Base-by-base conservation (phyloP, 2,329 filamentous ascomycete genomes). In the Stagonosporopsis chrysanthemi region DNA sequence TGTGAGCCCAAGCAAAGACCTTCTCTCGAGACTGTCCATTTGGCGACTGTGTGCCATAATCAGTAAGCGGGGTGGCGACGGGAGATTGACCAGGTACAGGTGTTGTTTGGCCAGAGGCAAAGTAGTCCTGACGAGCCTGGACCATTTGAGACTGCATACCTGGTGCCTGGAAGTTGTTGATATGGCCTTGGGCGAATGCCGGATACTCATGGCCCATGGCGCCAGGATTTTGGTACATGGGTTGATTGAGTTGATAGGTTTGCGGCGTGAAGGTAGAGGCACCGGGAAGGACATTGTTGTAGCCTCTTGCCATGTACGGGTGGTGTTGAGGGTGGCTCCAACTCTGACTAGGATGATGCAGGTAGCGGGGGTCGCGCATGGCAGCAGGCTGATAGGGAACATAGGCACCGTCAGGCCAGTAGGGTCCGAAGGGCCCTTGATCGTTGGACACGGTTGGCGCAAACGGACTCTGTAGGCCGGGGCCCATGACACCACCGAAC, bases 1-100 rank as follows among this genome's bases (percentile, higher is more conserved):
- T 75, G 60, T 79, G 73, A 15, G 76, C 79, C 79, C 78, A 79
- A 19, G 74, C 74, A 68, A 80, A 82, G 15, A 79, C 76, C 51
- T 71, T 75, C 56, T 83, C 81, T 31, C 79, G 70, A 42, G 75
- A 73, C 49, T 76, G 74, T 3, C 74, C 78, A 62, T 80, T 79
- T 6, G 72, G 69, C 15, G 79, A 79, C n/a, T 74, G 70, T 3
- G 77, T 62, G 2, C 76, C 77, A 54, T 75, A 79, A 35, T 81
- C 79, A 23, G 66, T 40, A 14, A 69, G 56, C 1, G 72, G 60
- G 1, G 63, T 65, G 6, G 60, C 55, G 1, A 59, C 41, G 3
- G 68, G 53, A 9, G 62, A 60, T 14, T 66, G 62, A 28, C 71
- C 68, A 41, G 66, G 53, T 1, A 70, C 51, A 39, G 71, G 70